Base-by-base conservation (phyloP, 139 green algal genomes). In the Coelastrella sp. region DNA sequence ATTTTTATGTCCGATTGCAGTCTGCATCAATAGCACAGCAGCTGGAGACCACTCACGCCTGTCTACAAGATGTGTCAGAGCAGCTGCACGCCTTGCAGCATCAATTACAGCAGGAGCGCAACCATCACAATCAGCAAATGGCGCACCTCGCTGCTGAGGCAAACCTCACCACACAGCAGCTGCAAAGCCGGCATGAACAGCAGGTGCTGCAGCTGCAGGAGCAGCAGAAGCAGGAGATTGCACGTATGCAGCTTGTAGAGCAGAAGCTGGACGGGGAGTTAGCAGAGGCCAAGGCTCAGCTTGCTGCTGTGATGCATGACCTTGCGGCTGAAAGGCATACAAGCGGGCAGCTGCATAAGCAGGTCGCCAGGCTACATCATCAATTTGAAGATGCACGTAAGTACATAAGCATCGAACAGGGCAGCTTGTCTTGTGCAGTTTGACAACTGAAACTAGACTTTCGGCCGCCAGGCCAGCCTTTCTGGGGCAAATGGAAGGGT, bases 321-420 rank as follows among this genome's bases (percentile, higher is more conserved):
- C 83, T 88, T 0, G 68, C 65, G 19, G 64, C 6, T 17, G 83
- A 88, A 68, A 73, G 83, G 19, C 13, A 13, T 2, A 88, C 47
- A 66, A 80, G 83, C n/a, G 23, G 19, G 7, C 59, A 22, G 83
- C 83, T 88, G 68, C 68, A 80, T n/a, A n/a, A 66, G 68, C 58
- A 88, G n/a, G 68, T 88, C 3, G 17, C 66, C 5, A 66, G 64
- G n/a, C 83, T 88, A 61, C 83, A 88, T 47, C 66, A 80, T 58
- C 47, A 88, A 17, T 88, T 88, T 73, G 83, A 56, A 5, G 83
- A 88, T 16, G 68, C 83, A 59, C 23, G 83, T 87, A 20, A 87
- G 82, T 64, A 22, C 4, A 10, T 56, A 5, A 10, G 68, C 54
- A 23, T n/a, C 56, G 7, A 7, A 7, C 23, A 71, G 3, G 10